Base-by-base conservation (phyloP, 106 monocot genomes). In the Acorus calamus region DNA sequence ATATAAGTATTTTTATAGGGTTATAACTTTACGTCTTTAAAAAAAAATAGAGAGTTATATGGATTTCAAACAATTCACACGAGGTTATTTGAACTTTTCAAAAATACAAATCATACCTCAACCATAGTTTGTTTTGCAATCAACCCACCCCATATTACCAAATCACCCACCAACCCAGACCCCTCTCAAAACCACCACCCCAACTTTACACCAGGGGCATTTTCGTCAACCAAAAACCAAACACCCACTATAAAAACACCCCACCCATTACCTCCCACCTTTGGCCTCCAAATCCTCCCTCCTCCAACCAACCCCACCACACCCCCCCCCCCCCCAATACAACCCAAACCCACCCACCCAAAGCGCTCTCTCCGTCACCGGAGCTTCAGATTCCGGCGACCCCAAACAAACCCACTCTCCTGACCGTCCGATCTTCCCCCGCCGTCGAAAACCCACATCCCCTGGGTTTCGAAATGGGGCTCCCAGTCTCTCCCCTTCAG, bases 401-500 rank as follows among this genome's bases (percentile, higher is more conserved):
- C 11, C 28, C 28, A 28, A 28, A 28, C 28, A 28, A 28, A 42
- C 7, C 49, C 46, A 13, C 55, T 5, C 8, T n/a, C 3, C 49
- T 7, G 8, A 49, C 10, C 6, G 28, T 42, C 52, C 52, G 10
- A 6, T 11, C n/a, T n/a, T 12, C 44, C 11, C 5, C 7, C 66
- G 8, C 4, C 4, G 42, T 54, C 4, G 12, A 2, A 14, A 3
- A 11, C 58, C 46, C 7, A 6, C 11, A 11, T 60, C 46, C 9
- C 8, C 46, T 4, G 8, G 5, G 8, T 50, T 76, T 65, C 50
- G 72, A 81, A 83, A 93, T 93, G 93, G 89, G 93, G 54, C 83
- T 93, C 83, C 89, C 93, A 44, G 62, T 89, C 67, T 83, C 72
- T 52, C 88, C 83, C 43, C 88, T 93, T 88, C 86, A 83, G 64